A percentile compares a stretch with the other conserved stretches of the same genome.
Conservation (phyloP, 108 stramenopile genomes). For the Nitzschia sp. region DNA sequence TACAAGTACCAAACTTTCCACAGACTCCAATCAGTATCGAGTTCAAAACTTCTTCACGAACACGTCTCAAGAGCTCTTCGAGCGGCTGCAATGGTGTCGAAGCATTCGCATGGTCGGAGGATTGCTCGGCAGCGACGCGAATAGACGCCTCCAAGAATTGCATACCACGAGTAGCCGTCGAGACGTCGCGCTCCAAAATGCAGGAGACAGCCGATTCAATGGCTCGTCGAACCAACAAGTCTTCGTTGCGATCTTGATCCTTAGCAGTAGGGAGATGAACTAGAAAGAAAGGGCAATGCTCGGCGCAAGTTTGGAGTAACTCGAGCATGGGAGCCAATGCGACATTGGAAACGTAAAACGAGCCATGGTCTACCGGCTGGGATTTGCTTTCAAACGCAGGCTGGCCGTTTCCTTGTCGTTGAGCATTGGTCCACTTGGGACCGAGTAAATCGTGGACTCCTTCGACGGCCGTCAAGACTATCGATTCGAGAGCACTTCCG, state of each 20-base stretch:
- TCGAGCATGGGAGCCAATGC: slow-evolving; percentile 23
- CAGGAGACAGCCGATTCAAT: slow-evolving; percentile 27
- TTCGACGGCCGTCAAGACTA: slow-evolving; percentile 15
- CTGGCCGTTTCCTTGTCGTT: slow-evolving; percentile 39
- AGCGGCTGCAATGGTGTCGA: not conserved
- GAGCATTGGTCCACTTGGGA: slow-evolving; percentile 11
- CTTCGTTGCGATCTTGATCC: slow-evolving; percentile 12
- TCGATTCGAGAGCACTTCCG: slow-evolving; percentile 7
- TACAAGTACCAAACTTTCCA: slow-evolving; percentile 14
- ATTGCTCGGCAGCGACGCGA: not conserved
- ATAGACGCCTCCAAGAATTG: slow-evolving; percentile 13
- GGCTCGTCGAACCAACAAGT: slow-evolving; percentile 14
- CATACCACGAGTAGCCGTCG: slow-evolving; percentile 9
- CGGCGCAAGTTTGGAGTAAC: slow-evolving; percentile 16
- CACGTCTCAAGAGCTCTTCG: not conserved
- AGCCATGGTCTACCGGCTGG: not conserved
- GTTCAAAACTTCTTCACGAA: not conserved
- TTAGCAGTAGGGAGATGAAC: slow-evolving; percentile 14
- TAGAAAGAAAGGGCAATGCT: slow-evolving; percentile 26
- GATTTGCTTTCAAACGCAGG: slow-evolving; percentile 35
- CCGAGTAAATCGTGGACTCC: slow-evolving; percentile 20
- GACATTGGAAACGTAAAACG: not conserved
- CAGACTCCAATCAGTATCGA: slow-evolving; percentile 1
- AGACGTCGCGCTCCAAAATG: slow-evolving; percentile 19
- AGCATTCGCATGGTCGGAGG: not conserved